Base-by-base conservation (phyloP, 116 monocot genomes). In the Dioscorea cayenensis region DNA sequence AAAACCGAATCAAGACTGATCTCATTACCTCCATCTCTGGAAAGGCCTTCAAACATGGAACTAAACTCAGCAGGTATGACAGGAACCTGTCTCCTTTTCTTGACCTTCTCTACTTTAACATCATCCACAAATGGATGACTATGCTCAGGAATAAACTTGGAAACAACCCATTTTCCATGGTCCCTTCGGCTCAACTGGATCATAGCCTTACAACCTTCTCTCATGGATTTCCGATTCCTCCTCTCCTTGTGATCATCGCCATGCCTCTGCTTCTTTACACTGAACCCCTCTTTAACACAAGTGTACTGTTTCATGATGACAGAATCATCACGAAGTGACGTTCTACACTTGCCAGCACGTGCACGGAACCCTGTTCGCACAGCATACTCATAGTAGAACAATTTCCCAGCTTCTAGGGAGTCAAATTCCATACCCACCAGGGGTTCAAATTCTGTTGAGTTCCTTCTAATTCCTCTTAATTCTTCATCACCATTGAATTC, bases 121-220 rank as follows among this genome's bases (percentile, higher is more conserved):
- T 63, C 29, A 38, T 3, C n/a, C 5, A 70, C 37, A 6, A 78
- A 68, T 19, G 73, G 51, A 73, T 78, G 78, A 4, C 20, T 73
- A 66, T 78, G 78, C 49, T 78, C 73, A 6, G 43, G 66, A n/a
- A 73, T n/a, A 21, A 78, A 43, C 68, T 72, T 78, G 5, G 67
- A 17, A 13, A 67, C 62, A 14, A 49, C 49, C 72, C 67, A 78
- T 25, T 16, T 70, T 64, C 23, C 71, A 10, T 65, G 13, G 8
- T 63, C 72, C 67, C 58, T 73, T 49, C 63, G 67, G 6, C 51
- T 36, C 25, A 68, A 60, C 68, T 78, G 48, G 7, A 73, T 49
- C 72, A 67, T 78, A 0, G 73, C 72, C 51, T 68, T 67, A 67
- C 72, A 73, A 10, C 78, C 78, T 59, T 73, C 78, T 38, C 72